Conservation (phyloP, 768 basidiomycete species). For the Cystofilobasidium macerans region DNA sequence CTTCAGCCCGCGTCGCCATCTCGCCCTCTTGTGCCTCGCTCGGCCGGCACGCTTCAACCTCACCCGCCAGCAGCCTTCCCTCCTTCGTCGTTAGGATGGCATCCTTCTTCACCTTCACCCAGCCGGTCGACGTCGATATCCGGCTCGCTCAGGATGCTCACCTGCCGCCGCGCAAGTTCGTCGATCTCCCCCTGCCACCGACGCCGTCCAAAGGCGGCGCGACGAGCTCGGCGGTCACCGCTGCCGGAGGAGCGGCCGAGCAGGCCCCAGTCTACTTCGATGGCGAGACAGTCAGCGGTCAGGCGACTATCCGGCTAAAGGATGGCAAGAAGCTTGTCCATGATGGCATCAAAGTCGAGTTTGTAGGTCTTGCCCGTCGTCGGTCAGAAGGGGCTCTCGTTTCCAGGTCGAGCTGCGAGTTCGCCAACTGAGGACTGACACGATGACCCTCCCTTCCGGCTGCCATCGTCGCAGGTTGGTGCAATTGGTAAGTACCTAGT, state of each 20-base stretch:
- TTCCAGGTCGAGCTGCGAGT: not conserved
- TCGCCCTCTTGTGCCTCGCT: too few relatives aligned
- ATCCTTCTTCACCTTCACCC: constrained; percentile 71
- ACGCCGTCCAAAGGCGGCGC: constrained; percentile 58
- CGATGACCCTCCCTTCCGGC: too few relatives aligned
- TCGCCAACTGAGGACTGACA: too few relatives aligned
- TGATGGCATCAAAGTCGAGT: constrained; percentile 95
- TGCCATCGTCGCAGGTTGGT: too few relatives aligned
- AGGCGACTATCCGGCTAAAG: constrained; percentile 76
- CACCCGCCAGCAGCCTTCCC: not conserved
- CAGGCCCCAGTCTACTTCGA: constrained; percentile 82
- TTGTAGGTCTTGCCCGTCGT: constrained; percentile 56
- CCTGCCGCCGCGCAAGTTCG: constrained; percentile 59
- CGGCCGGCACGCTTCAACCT: too few relatives aligned
- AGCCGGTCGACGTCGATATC: constrained; percentile 78
- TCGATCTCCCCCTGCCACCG: constrained; percentile 64
- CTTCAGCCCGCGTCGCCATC: too few relatives aligned
- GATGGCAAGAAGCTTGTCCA: constrained; percentile 92
- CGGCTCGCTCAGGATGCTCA: constrained; percentile 61
- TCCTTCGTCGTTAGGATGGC: constrained; percentile 54
- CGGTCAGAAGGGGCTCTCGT: not conserved
- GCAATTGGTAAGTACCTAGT: too few relatives aligned
- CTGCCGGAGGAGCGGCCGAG: not conserved
- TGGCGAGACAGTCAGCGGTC: constrained; percentile 79
- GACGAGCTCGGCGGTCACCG: not conserved